Evolutionary conservation across 1,139 yeast species (phyloP).

Genomic region (Yamadazyma diddensiae): DNA sequence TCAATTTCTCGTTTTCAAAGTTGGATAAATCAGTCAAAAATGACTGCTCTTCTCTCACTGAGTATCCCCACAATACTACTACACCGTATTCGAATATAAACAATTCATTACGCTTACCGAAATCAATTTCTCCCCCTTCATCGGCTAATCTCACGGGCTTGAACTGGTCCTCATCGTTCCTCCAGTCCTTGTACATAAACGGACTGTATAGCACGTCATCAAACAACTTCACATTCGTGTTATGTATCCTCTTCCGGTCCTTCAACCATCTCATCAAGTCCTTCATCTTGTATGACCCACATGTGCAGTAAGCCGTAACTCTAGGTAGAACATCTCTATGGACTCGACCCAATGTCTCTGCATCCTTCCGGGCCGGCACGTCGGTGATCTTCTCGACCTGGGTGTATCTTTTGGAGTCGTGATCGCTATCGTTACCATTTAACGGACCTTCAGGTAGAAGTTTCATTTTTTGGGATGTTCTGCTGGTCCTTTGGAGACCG

Average conservation of each 20-base stretch:
- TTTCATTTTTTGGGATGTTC: slow-evolving; percentile 84
- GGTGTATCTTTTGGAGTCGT: slow-evolving; percentile 40
- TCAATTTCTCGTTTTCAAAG: slow-evolving; percentile 87
- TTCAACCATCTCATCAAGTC: slow-evolving; percentile 83
- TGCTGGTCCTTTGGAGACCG: slow-evolving; percentile 86
- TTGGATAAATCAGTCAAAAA: slow-evolving; percentile 79
- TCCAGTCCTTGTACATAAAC: slow-evolving; percentile 78
- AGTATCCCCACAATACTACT: slow-evolving; percentile 92
- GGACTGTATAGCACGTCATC: slow-evolving; percentile 95
- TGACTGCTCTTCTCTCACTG: slow-evolving; percentile 77
- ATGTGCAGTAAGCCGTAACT: slow-evolving; percentile 94
- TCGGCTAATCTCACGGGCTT: slow-evolving; percentile 73
- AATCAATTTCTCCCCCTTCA: slow-evolving; percentile 92
- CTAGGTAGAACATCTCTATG: slow-evolving; percentile 83
- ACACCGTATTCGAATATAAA: slow-evolving; percentile 95
- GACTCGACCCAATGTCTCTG: slow-evolving; percentile 86
- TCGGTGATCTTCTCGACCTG: slow-evolving; percentile 85
- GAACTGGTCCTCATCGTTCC: slow-evolving; percentile 36
- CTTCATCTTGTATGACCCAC: slow-evolving; percentile 87
- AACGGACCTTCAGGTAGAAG: slow-evolving; percentile 78
- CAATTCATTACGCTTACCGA: slow-evolving; percentile 73
- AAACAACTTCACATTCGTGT: slow-evolving; percentile 80
- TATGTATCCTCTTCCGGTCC: slow-evolving; percentile 69
- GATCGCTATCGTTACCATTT: slow-evolving; percentile 16
- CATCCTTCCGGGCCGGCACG: slow-evolving; percentile 90